Evolutionary conservation across 192 early-diverging fungal species (phyloP), one percentile per base, ranked within the genome.

Genomic region (Jimgerdemannia lactiflua): DNA sequence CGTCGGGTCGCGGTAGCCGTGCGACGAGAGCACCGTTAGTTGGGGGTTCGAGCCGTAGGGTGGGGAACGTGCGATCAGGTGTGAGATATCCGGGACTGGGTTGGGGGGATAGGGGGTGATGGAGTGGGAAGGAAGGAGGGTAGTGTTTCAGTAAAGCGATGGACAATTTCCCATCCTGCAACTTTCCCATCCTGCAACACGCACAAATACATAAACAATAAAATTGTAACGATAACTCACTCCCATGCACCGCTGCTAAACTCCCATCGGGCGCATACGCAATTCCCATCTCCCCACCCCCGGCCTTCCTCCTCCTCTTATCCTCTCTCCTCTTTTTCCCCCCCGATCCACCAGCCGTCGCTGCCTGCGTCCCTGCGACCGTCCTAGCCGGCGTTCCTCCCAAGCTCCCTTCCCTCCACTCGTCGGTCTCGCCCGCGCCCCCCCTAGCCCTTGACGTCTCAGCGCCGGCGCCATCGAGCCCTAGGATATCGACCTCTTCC

Each of bases 401-500:
- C 67, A 4, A 7, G 4, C 4, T 4, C n/a, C 67, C 67, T 17
- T 20, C 7, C 6, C 40, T 17, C 67, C 67, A 67, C 19, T 41
- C 49, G 49, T 67, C 67, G 4, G 7, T 17, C 17, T 39, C 40
- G 4, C 19, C 40, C 19, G 67, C 67, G 4, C 40, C 40, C 20
- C 67, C 67, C 20, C 20, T 64, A 10, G 64, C n/a, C n/a, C 64
- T n/a, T 64, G 64, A n/a, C n/a, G 64, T 64, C 11, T n/a, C 64
- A 14, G 64, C 64, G n/a, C 64, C n/a, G 41, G 65, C 68, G 0
- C 18, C 44, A 44, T 76, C 81, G 3, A 82, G 43, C 7, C 77
- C 77, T 67, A 82, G 67, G 42, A 82, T 82, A 71, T 82, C 80
- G 11, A 88, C 74, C 20, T 80, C 80, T 41, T 84, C 81, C 54